These are phyloP conservation scores for Monosporascus sp. DNA, from an alignment of 2,329 filamentous ascomycete genomes.

Conservation along the genomic window DNA sequence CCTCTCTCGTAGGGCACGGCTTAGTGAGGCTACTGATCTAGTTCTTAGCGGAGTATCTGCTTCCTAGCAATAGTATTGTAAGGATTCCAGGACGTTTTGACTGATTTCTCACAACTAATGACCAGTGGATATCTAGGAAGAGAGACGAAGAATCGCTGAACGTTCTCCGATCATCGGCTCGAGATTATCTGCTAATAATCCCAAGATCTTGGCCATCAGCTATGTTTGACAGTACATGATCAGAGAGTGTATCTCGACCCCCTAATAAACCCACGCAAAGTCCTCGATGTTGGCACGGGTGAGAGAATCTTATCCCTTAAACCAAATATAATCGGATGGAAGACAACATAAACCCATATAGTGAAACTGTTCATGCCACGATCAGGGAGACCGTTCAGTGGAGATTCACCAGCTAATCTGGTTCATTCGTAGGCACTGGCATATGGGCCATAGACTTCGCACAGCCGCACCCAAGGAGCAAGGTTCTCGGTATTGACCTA, in stretches of 20 bases:
- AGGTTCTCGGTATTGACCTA: slow-evolving; percentile 25
- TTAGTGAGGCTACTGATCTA: neutral
- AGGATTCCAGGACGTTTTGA: neutral
- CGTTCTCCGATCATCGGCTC: too few species aligned
- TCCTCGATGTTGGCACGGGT: slow-evolving; percentile 24
- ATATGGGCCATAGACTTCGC: slow-evolving; percentile 25
- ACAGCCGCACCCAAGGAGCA: slow-evolving; percentile 17
- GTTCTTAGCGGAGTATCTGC: neutral
- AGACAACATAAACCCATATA: too few species aligned
- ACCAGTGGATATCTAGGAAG: neutral
- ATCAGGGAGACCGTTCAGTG: too few species aligned
- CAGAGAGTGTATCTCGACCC: slow-evolving; percentile 22
- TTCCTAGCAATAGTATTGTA: neutral
- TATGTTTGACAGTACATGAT: slow-evolving; percentile 11
- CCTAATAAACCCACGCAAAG: slow-evolving; percentile 17
- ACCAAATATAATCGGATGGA: neutral
- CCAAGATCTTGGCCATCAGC: neutral
- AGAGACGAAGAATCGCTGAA: neutral
- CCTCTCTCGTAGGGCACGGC: neutral
- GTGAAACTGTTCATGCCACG: too few species aligned
- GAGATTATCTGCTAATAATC: neutral
- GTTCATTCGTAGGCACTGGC: slow-evolving; percentile 8
- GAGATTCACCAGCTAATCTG: neutral
- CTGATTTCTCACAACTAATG: neutral
- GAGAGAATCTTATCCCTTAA: neutral